Evolutionary conservation across 768 basidiomycete species (phyloP).

Genomic region (Mycena capillaripes): DNA sequence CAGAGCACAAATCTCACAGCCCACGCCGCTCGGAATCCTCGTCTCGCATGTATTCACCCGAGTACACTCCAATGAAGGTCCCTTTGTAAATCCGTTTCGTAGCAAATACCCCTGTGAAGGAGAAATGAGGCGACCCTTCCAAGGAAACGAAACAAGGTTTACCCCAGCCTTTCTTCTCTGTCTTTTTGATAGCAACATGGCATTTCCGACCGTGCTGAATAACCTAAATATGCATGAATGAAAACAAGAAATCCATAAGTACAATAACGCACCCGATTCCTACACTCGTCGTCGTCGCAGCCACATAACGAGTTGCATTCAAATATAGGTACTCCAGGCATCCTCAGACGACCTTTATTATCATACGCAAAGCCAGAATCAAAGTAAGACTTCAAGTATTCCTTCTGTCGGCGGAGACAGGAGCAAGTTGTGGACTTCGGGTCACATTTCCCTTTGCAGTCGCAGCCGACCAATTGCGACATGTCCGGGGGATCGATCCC

Average conservation of each 20-base stretch:
- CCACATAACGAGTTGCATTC: constrained; percentile 90
- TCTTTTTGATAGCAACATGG: constrained; percentile 76
- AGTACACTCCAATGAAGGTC: constrained; percentile 86
- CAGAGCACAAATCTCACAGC: constrained; percentile 56
- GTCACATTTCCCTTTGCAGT: constrained; percentile 82
- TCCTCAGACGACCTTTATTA: constrained; percentile 65
- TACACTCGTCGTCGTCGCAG: constrained; percentile 82
- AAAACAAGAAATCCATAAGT: not conserved
- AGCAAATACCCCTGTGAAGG: constrained; percentile 75
- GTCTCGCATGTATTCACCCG: constrained; percentile 86
- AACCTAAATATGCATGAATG: constrained; percentile 62
- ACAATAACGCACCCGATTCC: constrained; percentile 74
- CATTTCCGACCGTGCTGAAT: constrained; percentile 84
- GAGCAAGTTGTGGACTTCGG: constrained; percentile 80
- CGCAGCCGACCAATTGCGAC: constrained; percentile 73
- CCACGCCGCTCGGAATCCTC: constrained; percentile 78
- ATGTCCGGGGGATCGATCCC: constrained; percentile 78
- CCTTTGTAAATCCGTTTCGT: constrained; percentile 76
- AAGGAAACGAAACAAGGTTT: constrained; percentile 12
- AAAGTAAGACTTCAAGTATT: constrained; percentile 50
- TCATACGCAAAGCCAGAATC: constrained; percentile 78
- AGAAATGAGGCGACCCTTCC: not conserved
- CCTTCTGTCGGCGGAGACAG: constrained; percentile 72
- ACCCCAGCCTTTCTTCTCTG: constrained; percentile 90
- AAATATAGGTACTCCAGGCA: constrained; percentile 73